Conservation (phyloP, 257 asterid species). For the Jasminum sambac region DNA sequence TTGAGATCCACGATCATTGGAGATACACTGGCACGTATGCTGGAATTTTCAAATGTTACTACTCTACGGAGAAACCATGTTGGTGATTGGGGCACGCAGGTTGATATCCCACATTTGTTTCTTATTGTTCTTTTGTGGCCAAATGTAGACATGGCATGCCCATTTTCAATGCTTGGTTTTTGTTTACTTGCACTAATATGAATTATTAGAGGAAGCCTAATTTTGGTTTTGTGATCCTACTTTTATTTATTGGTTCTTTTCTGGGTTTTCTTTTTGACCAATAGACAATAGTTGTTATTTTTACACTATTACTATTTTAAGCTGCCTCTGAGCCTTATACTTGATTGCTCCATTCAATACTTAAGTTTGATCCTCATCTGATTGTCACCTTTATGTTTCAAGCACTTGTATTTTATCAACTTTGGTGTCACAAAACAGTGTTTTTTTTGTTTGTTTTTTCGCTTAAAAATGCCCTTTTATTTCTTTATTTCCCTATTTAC, state of each 20-base stretch:
- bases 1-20: slow-evolving; percentile 94
- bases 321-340: neutral
- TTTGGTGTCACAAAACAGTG: neutral
- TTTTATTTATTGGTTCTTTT: neutral
- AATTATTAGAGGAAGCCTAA: neutral
- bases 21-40: slow-evolving; percentile 90
- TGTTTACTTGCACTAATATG: neutral
- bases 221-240: neutral
- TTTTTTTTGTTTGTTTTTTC: neutral
- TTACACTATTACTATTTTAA: neutral
- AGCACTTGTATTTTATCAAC: neutral
- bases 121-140: slow-evolving; percentile 15
- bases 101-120: slow-evolving; percentile 13
- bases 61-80: slow-evolving; percentile 93
- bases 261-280: neutral
- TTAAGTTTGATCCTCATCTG: neutral
- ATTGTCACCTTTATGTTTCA: slow-evolving; percentile 8
- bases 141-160: slow-evolving; percentile 7
- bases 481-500: neutral
- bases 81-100: slow-evolving; percentile 99
- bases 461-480: neutral
- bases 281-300: neutral
- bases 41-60: slow-evolving; percentile 83
- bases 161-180: neutral
- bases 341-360: neutral